Evolutionary conservation across 495 filamentous ascomycete genomes (phyloP), one percentile per base, ranked within the genome.

Genomic region (Aspergillus cavernicola): DNA sequence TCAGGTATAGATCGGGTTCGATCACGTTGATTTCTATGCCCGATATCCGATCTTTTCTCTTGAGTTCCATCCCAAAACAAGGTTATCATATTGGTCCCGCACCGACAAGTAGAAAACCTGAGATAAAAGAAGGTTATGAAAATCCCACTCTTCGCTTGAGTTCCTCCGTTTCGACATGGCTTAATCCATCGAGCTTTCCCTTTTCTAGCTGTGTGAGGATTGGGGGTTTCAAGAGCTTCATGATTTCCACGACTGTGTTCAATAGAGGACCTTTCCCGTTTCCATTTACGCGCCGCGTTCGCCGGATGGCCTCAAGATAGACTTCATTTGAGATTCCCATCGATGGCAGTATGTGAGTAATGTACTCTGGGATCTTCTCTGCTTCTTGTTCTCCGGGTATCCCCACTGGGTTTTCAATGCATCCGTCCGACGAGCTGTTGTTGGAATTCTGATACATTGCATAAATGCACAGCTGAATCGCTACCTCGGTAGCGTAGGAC

Each of bases 131-230:
- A 1, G 11, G 0, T 46, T 23, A 36, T 13, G 12, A 13, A 31
- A 66, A 31, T 28, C 70, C 71, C 39, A 66, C 46, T 23, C 58
- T 60, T 18, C 54, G 52, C 36, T 68, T 70, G 4, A 80, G 41
- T 8, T 47, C 40, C 29, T 63, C 46, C 1, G 67, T 75, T 37
- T 79, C 66, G n/a, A 52, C 62, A 1, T 53, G 57, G 29, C 60
- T 74, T 8, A 77, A 37, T 4, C 66, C 64, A 22, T 61, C 59
- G 11, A 78, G 24, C 23, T 64, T 50, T 6, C 76, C 76, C 8
- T 60, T 66, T 52, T 81, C 78, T 1, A 80, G 57, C 31, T 81
- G 75, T 1, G 70, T 40, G 6, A 80, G 61, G 8, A 77, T 44
- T 1, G 78, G 78, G 8, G 55, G 49, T 12, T 72, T 63, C 20